Evolutionary conservation across 768 basidiomycete species (phyloP).

Genomic region (Hebeloma cylindrosporum): DNA sequence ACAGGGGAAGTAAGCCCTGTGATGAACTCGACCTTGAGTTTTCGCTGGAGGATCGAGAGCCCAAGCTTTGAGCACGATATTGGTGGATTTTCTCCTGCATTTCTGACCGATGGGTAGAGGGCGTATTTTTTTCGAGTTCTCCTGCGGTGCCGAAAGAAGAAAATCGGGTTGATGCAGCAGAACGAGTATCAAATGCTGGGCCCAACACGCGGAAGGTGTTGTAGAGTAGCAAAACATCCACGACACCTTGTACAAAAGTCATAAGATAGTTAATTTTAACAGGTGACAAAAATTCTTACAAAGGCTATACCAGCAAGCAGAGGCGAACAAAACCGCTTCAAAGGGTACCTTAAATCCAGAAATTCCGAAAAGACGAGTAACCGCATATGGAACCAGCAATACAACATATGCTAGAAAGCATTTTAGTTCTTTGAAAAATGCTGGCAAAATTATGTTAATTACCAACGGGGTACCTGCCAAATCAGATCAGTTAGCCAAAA

Average conservation of each 20-base stretch:
- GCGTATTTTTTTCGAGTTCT: constrained; percentile 19
- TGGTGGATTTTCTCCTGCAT: constrained; percentile 23
- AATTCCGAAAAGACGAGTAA: constrained; percentile 38
- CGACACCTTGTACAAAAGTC: constrained; percentile 48
- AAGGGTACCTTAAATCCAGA: constrained; percentile 51
- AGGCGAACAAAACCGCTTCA: constrained; percentile 48
- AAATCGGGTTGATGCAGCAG: constrained; percentile 27
- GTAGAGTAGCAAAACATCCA: constrained; percentile 65
- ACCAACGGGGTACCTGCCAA: constrained; percentile 62
- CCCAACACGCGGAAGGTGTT: constrained; percentile 66
- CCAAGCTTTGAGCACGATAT: constrained; percentile 18
- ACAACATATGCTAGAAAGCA: constrained; percentile 52
- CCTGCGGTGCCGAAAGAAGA: constrained; percentile 31
- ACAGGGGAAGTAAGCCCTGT: constrained; percentile 18
- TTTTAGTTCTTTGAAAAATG: constrained; percentile 4
- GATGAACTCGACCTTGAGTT: constrained; percentile 9
- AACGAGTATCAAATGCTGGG: constrained; percentile 45
- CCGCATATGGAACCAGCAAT: constrained; percentile 57
- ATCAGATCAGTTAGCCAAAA: too few species aligned
- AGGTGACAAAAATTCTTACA: constrained; percentile 37
- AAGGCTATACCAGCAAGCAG: constrained; percentile 50
- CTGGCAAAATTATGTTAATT: constrained; percentile 17
- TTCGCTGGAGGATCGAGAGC: constrained; percentile 5
- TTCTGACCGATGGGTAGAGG: constrained; percentile 4
- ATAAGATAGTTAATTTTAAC: constrained; percentile 6